Base-by-base conservation (phyloP, 176 grass and related monocot genomes). In the Saccharum spontaneum region DNA sequence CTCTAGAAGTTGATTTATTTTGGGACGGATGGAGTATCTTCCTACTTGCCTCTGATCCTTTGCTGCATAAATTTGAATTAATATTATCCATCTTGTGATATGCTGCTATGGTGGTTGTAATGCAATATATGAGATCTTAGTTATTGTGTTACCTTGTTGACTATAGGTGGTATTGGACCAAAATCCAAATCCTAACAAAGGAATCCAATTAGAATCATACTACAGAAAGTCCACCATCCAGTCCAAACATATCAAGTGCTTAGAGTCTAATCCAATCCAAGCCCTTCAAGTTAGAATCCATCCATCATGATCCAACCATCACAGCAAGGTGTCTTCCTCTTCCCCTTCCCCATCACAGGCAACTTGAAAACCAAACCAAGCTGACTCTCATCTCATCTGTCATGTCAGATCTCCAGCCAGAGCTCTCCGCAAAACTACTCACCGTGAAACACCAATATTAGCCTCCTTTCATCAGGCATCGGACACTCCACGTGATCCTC, bases 11-110 rank as follows among this genome's bases (percentile, higher is more conserved):
- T 61, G 20, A 59, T 23, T 59, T 59, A 59, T 59, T 59, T 59
- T 59, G 55, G 20, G 55, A 59, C 0, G 22, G 22, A 59, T 59
- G 55, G 20, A n/a, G 55, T 59, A 31, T 73, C 30, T 71, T 82
- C 55, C 10, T 86, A 20, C 36, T 50, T 50, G 14, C 1, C 48
- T 37, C 31, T 67, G 34, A 64, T 24, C 28, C 10, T 65, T 34
- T 52, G 13, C 16, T 50, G 46, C 78, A 71, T 81, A 86, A 39
- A 26, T 57, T 48, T 79, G 36, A 8, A n/a, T 26, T 31, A 68
- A 71, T 59, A 11, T 67, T 60, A 15, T 73, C 11, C 61, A 39
- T 80, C 50, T 15, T 65, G 46, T 78, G 18, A 45, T 62, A 67
- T 80, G 57, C 14, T 80, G 66, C 46, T 48, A 68, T 33, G 28